Evolutionary conservation across 371 early-diverging fungal species (phyloP).

Genomic region (Capillidium rhysosporum): DNA sequence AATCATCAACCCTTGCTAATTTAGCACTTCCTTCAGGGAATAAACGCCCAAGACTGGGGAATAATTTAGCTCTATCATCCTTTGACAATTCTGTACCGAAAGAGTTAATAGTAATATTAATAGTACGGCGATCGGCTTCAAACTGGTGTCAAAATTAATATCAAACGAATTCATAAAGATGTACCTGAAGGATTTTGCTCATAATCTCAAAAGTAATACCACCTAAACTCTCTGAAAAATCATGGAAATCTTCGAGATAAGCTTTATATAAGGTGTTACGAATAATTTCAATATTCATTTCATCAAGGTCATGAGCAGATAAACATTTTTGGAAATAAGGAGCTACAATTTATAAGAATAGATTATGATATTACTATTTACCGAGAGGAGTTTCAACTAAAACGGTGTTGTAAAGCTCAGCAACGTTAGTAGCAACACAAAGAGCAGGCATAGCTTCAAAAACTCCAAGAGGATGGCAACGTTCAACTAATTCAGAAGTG

Average conservation of each 20-base stretch:
- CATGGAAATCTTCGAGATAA: slow-evolving; percentile 92
- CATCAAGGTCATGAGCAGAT: slow-evolving; percentile 91
- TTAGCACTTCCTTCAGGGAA: slow-evolving; percentile 77
- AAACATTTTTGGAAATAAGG: slow-evolving; percentile 94
- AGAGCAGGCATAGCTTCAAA: slow-evolving; percentile 96
- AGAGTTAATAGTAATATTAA: slow-evolving; percentile 96
- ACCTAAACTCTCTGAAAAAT: slow-evolving; percentile 64
- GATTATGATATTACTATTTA: slow-evolving; percentile 11
- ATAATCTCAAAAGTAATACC: slow-evolving; percentile 86
- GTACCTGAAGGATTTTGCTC: slow-evolving; percentile 72
- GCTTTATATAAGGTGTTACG: slow-evolving; percentile 95
- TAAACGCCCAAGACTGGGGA: slow-evolving; percentile 75
- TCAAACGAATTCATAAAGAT: neutral
- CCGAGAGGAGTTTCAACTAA: slow-evolving; percentile 91
- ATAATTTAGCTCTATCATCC: slow-evolving; percentile 84
- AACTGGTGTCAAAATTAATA: slow-evolving; percentile 27
- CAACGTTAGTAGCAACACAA: slow-evolving; percentile 89
- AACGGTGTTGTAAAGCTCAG: slow-evolving; percentile 88
- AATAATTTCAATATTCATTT: slow-evolving; percentile 97
- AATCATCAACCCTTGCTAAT: slow-evolving; percentile 78
- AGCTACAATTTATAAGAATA: slow-evolving; percentile 24
- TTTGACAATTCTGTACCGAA: slow-evolving; percentile 90
- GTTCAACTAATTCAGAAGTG: slow-evolving; percentile 85
- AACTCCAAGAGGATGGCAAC: slow-evolving; percentile 89
- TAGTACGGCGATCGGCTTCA: slow-evolving; percentile 92